These are phyloP conservation scores for Abrus pulchellus DNA, from an alignment of 306 rosid species.

Conservation along the genomic window DNA sequence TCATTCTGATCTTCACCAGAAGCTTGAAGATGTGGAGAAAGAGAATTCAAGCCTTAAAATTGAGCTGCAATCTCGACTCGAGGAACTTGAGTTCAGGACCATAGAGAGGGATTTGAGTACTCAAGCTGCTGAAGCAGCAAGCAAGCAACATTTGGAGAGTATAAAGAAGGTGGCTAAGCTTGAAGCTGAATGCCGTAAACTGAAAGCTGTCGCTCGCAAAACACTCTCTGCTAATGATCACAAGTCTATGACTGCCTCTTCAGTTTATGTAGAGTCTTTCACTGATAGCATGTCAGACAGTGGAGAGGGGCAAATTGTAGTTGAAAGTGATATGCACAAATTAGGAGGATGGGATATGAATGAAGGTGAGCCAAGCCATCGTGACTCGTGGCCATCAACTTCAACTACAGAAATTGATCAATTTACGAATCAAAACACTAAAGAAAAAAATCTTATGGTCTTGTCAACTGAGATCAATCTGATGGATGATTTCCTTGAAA, in stretches of 20 bases:
- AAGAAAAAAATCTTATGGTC: slow-evolving; percentile 44
- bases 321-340: slow-evolving; percentile 56
- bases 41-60: slow-evolving; percentile 62
- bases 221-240: slow-evolving; percentile 51
- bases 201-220: slow-evolving; percentile 60
- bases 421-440: slow-evolving; percentile 49
- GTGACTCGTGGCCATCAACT: slow-evolving; percentile 55
- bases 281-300: slow-evolving; percentile 65
- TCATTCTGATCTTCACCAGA: slow-evolving; percentile 51
- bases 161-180: slow-evolving; percentile 73
- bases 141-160: slow-evolving; percentile 75
- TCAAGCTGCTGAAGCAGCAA: slow-evolving; percentile 72
- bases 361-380: slow-evolving; percentile 49
- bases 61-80: slow-evolving; percentile 62
- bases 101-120: slow-evolving; percentile 75
- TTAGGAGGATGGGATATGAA: slow-evolving; percentile 47
- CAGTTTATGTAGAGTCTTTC: slow-evolving; percentile 57
- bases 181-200: slow-evolving; percentile 72
- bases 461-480: slow-evolving; percentile 64
- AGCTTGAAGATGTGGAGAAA: slow-evolving; percentile 58
- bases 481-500: slow-evolving; percentile 85
- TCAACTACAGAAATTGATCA: slow-evolving; percentile 49
- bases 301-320: slow-evolving; percentile 56
- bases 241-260: slow-evolving; percentile 54
- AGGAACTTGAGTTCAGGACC: slow-evolving; percentile 62